Evolutionary conservation across 805 yeast species (phyloP), one percentile per base, ranked within the genome.

Genomic region (Maudiozyma pseudohumilis): DNA sequence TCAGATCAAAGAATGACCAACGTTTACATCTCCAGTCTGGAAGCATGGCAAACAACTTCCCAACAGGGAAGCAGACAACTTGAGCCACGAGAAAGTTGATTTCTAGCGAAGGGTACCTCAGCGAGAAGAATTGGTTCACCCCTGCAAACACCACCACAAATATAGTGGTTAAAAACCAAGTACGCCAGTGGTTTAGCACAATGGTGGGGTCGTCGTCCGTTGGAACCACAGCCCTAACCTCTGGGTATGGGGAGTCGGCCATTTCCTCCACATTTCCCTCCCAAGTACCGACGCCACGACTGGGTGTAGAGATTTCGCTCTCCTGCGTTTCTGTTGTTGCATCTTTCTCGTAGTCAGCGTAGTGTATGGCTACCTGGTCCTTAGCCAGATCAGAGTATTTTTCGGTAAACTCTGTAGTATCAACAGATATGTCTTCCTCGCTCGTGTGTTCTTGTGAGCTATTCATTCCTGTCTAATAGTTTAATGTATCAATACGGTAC

Each of bases 151-250:
- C 56, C 16, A 74, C 63, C 28, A 72, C 66, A 53, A 73, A 69
- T 9, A 70, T 47, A 20, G 73, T 53, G 18, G 72, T 73, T 40
- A 74, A 45, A 32, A 65, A 54, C 77, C 77, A 74, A 38, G 74
- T 69, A 60, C 79, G 66, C 56, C 74, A 60, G 35, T 75, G 74
- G 47, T 70, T 72, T 42, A 71, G 68, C 5, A 65, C 65, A 16
- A 71, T 51, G 4, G 64, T 44, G 1, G 70, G 67, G 52, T 75
- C 78, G 50, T 74, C 80, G 8, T 59, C 52, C 8, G 71, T 64
- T 6, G 75, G 70, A 26, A 74, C 74, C 8, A 75, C 71, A 18
- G 77, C 72, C 58, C 80, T 65, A 34, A 74, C 80, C 49, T 74
- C 78, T 1, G 77, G 73, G 44, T 70, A 72, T 5, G 58, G 58